Conservation (phyloP, 1,139 yeast species). For the Wickerhamiella pararugosa region DNA sequence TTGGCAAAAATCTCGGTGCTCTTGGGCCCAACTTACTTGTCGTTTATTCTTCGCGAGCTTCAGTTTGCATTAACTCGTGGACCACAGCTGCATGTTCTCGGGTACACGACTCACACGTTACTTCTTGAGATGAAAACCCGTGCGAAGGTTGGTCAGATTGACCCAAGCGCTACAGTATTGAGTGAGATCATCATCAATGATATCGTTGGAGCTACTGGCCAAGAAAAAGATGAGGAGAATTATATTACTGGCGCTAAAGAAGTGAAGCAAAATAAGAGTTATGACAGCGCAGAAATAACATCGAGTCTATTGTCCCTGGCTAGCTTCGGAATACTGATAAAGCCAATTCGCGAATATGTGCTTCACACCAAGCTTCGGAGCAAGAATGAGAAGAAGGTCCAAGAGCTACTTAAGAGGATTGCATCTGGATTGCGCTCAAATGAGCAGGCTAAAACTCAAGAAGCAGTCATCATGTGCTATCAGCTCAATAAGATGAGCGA, state of each 20-base stretch:
- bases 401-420: conserved; percentile 62
- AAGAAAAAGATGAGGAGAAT: conserved; percentile 90
- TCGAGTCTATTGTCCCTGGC: conserved; percentile 60
- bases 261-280: conserved; percentile 78
- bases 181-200: conserved; percentile 81
- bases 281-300: conserved; percentile 35
- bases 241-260: conserved; percentile 79
- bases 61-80: conserved; percentile 72
- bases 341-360: conserved; percentile 52
- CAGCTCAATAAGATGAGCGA: conserved; percentile 46
- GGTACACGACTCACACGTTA: conserved; percentile 69
- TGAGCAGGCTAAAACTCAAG: conserved; percentile 37
- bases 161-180: conserved; percentile 46
- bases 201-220: conserved; percentile 81
- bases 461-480: conserved; percentile 55
- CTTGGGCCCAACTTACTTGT: conserved; percentile 61
- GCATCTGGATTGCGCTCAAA: conserved; percentile 68
- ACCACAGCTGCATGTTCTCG: conserved; percentile 84
- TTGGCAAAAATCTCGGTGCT: conserved; percentile 47
- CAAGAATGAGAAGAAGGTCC: conserved; percentile 60
- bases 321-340: conserved; percentile 43
- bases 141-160: conserved; percentile 58
- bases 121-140: conserved; percentile 37
- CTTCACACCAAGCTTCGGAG: conserved; percentile 49
- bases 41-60: conserved; percentile 63